Percentiles rank a stretch among this genome's conserved stretches.
These are phyloP conservation scores for Penicillium roqueforti DNA, from an alignment of 495 filamentous ascomycete species.

Conservation along the genomic window DNA sequence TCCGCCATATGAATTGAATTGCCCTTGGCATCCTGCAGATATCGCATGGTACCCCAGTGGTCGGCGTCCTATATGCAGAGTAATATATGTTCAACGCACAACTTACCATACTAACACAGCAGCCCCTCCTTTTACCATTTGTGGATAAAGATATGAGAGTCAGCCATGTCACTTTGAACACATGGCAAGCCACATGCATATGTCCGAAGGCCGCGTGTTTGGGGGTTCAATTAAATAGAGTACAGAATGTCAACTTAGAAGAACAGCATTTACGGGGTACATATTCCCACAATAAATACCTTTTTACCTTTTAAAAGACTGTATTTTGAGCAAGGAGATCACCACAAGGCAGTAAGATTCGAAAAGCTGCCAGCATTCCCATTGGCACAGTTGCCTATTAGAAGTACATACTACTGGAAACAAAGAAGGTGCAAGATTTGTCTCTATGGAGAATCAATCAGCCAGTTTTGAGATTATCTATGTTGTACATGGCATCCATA, in stretches of 20 bases:
- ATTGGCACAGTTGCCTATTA: background rate
- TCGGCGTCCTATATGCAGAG: conserved; percentile 16
- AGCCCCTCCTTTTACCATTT: conserved; percentile 1
- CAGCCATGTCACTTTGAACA: conserved; percentile 25
- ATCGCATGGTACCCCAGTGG: conserved; percentile 17
- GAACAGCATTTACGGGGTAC: background rate
- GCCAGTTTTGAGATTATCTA: background rate
- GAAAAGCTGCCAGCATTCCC: background rate
- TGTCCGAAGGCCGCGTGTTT: conserved; percentile 13
- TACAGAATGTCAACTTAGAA: conserved; percentile 1
- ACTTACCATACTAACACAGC: background rate
- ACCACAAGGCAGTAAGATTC: background rate
- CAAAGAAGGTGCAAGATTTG: background rate
- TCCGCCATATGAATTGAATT: background rate
- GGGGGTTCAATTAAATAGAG: background rate
- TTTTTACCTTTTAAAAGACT: background rate
- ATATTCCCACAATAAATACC: background rate
- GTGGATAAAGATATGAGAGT: conserved; percentile 12
- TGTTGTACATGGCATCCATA: background rate
- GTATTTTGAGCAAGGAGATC: background rate
- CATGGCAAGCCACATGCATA: conserved; percentile 21
- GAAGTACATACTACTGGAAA: background rate
- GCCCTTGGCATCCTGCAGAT: background rate
- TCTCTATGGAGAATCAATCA: background rate
- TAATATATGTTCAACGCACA: conserved; percentile 17